phyloP scores from a whole-genome alignment of 2,329 filamentous ascomycete genomes.

The Bipolaris oryzae region DNA sequence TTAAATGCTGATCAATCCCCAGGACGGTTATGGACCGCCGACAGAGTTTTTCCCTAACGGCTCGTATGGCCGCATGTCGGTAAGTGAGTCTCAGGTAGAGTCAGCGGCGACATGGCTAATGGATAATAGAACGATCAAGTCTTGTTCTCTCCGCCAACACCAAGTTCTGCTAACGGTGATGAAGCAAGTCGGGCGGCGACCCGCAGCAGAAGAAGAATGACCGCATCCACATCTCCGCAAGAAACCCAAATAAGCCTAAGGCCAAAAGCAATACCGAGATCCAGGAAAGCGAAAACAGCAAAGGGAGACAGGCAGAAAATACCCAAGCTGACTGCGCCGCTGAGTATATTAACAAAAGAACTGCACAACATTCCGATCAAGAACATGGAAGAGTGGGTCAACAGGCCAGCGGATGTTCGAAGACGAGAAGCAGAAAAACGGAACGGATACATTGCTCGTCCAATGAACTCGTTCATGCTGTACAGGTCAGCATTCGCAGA shows the following conservation, averaged over 20 bases:
- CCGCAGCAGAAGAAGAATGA: constrained; percentile 42
- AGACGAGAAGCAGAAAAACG: constrained; percentile 70
- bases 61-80: constrained; percentile 33
- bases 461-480: constrained; percentile 98
- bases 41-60: constrained; percentile 36
- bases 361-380: constrained; percentile 67
- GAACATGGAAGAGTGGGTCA: constrained; percentile 82
- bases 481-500: constrained; percentile 94
- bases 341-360: constrained; percentile 73
- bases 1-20: constrained; percentile 28
- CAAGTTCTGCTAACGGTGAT: constrained; percentile 50
- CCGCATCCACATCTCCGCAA: constrained; percentile 33
- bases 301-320: constrained; percentile 55
- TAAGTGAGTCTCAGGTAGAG: constrained; percentile 20
- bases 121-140: constrained; percentile 30
- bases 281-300: constrained; percentile 53
- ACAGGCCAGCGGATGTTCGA: constrained; percentile 70
- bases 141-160: constrained; percentile 51
- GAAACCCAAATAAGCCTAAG: constrained; percentile 29
- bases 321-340: constrained; percentile 66
- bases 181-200: constrained; percentile 49
- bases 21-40: constrained; percentile 43
- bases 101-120: constrained; percentile 25
- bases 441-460: constrained; percentile 82
- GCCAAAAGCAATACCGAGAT: constrained; percentile 41